Evolutionary conservation across 768 basidiomycete species (phyloP), one percentile per base, ranked within the genome.

Genomic region (Nevesoporus exiguus): DNA sequence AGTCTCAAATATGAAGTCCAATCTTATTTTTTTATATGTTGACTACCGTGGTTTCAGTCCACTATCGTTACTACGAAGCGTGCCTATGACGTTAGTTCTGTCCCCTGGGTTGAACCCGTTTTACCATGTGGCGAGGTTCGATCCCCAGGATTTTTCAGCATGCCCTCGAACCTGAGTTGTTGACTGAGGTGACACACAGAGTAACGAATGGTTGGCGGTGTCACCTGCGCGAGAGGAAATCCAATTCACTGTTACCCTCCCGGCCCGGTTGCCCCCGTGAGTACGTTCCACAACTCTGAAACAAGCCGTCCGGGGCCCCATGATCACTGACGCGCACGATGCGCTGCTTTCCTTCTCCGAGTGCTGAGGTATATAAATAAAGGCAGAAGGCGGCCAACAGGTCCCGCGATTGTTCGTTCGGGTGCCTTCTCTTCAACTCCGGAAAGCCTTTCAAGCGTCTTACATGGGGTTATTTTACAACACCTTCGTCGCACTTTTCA

Each of bases 401-500:
- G 19, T 29, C 7, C 10, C 27, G 22, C n/a, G 17, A 52, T 52
- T 40, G 39, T 33, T 7, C 40, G 29, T 45, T 51, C 42, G 30
- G 21, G 29, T 15, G 15, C 29, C 40, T 27, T 36, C 47, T 30
- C n/a, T n/a, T n/a, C 40, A 25, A 40, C 19, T 47, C 36, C 13
- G 21, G 21, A 9, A 40, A 17, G 39, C 29, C 15, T 15, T 21
- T 22, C n/a, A n/a, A 27, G 22, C 34, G 33, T 27, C 45, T 25
- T 5, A 31, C 33, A 64, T 64, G 62, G 56, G 52, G 5, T 19
- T 54, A 7, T 42, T 51, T 29, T 64, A 58, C 51, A 64, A 56
- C 44, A 52, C 47, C 45, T 63, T 60, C 27, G 55, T 60, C 11
- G 53, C 52, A n/a, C 62, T 57, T 24, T 64, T 64, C 54, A 53